These are phyloP conservation scores for Annulohypoxylon truncatum DNA, from an alignment of 2,329 filamentous ascomycete species.

Conservation along the genomic window DNA sequence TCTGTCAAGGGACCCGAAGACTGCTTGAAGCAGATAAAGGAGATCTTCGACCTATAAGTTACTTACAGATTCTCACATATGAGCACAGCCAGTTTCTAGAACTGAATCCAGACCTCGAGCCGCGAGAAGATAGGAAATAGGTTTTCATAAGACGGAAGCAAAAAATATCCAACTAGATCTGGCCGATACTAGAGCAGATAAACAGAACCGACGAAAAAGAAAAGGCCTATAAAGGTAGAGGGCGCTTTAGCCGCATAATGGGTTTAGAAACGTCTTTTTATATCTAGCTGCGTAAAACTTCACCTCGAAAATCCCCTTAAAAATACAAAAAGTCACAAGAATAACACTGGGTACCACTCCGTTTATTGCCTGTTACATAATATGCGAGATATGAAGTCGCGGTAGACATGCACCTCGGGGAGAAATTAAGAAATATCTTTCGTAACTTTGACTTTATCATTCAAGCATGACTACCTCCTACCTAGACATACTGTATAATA, in stretches of 20 bases:
- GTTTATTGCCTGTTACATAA: not conserved
- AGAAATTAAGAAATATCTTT: not conserved
- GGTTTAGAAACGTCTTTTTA: constrained; percentile 12
- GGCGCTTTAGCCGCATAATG: constrained; percentile 12
- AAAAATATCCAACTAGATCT: not conserved
- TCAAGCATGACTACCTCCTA: constrained; percentile 24
- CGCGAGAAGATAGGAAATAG: not conserved
- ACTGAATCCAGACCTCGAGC: not conserved
- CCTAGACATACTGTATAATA: not conserved
- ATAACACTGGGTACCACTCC: not conserved
- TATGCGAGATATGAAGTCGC: not conserved
- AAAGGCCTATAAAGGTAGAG: constrained; percentile 3
- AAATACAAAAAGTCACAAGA: constrained; percentile 5
- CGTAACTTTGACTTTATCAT: constrained; percentile 32
- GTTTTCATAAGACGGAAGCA: not conserved
- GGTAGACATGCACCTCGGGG: not conserved
- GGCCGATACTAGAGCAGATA: not conserved
- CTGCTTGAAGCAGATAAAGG: constrained; percentile 81
- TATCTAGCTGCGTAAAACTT: not conserved
- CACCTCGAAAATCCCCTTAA: constrained; percentile 1
- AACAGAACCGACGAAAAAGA: not conserved
- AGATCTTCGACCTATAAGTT: constrained; percentile 76
- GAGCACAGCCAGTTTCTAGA: not conserved
- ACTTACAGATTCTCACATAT: not conserved
- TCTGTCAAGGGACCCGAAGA: constrained; percentile 84